A percentile compares a stretch with the other conserved stretches of the same genome.
These are phyloP conservation scores for Pyrrhoderma lamaoense DNA, from an alignment of 1,284 basidiomycete species.

Conservation along the genomic window DNA sequence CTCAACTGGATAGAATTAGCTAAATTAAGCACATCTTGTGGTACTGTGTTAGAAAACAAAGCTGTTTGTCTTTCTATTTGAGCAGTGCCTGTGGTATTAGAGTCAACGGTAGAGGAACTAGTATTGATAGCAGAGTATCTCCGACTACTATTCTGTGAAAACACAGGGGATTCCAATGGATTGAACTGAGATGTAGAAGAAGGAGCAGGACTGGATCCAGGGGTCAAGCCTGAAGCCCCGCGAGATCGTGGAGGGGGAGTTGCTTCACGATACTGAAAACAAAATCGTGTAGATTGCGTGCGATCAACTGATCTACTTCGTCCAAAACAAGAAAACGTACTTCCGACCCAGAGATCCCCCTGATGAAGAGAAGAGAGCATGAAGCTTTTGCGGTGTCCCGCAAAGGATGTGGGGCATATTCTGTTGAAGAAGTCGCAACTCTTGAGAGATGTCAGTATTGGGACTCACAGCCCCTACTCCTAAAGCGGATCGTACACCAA, in stretches of 20 bases:
- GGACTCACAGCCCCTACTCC: conserved; percentile 71
- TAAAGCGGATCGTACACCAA: conserved; percentile 83
- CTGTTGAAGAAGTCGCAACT: conserved; percentile 80
- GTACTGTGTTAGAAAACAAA: conserved; percentile 91
- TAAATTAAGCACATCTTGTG: conserved; percentile 89
- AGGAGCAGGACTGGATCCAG: conserved; percentile 30
- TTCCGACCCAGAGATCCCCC: conserved; percentile 73
- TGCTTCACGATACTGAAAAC: conserved; percentile 90
- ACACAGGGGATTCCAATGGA: conserved; percentile 50
- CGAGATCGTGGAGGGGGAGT: conserved; percentile 80
- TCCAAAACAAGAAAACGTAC: conserved; percentile 91
- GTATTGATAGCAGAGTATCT: conserved; percentile 48
- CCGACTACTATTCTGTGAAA: conserved; percentile 42
- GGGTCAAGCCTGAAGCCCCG: conserved; percentile 35
- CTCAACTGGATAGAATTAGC: conserved; percentile 82
- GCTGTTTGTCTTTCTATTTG: conserved; percentile 87
- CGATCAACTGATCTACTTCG: conserved; percentile 96
- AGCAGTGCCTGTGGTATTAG: conserved; percentile 23
- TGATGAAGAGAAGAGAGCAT: conserved; percentile 83
- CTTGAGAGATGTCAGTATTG: conserved; percentile 62
- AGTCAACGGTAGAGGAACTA: conserved; percentile 18
- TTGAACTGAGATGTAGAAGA: conserved; percentile 35
- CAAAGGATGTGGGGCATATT: conserved; percentile 92
- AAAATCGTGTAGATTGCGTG: conserved; percentile 91
- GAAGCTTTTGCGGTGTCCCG: conserved; percentile 93